Evolutionary conservation across 768 basidiomycete genomes (phyloP), one percentile per base, ranked within the genome.

Genomic region (Amanita rimosa): DNA sequence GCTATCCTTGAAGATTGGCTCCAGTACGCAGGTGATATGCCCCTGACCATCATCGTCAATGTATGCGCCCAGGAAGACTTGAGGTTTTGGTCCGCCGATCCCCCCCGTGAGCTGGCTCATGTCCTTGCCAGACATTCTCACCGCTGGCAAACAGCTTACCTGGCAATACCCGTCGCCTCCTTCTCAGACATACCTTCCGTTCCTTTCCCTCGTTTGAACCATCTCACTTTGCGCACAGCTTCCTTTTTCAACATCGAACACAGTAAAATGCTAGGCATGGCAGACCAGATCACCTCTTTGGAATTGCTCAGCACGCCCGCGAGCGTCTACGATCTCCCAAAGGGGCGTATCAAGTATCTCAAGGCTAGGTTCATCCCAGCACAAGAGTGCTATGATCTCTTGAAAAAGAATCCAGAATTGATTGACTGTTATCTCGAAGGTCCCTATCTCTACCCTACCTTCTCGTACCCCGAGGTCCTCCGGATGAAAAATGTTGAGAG

Each of bases 341-440:
- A 42, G 13, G 48, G 48, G 5, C 27, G 29, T 2, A 41, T 49
- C 7, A 14, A 49, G 11, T 27, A 34, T 24, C 27, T 49, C 48
- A 37, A 43, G 17, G 48, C 40, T 16, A 33, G 33, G 9, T 49
- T 42, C 29, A 29, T 49, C 14, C 16, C 40, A 13, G 48, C 48
- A 29, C 48, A 49, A 34, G 48, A 49, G 27, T 49, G 48, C 27
- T 49, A 49, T 21, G 33, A 43, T 41, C 27, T 49, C 19, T 11
- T 49, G 39, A 34, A n/a, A 21, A 42, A 34, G 31, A 49, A 43
- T 35, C 48, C 39, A 1, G 48, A 49, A 7, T 22, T 49, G 36
- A 33, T 49, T n/a, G 48, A 49, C 40, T 49, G 48, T 35, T 35
- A 49, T 39, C 17, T 49, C 22, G 48, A 49, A 16, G 39, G 40